These are phyloP conservation scores for Chamaecyparis obtusa DNA, from an alignment of 75 land plant species.

Conservation along the genomic window DNA sequence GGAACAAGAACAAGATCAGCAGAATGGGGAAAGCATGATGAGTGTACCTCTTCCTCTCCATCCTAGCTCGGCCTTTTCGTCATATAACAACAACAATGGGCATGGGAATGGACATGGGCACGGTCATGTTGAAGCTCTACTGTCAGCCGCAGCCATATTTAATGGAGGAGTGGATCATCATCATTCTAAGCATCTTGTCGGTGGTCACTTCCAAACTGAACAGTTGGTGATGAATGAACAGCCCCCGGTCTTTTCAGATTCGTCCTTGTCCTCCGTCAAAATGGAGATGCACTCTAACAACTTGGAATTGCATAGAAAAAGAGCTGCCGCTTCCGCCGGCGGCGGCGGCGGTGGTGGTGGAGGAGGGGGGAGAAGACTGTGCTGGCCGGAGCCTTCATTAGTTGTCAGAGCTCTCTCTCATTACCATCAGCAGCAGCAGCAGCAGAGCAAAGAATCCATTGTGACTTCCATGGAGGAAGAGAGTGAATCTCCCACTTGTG, in stretches of 20 bases:
- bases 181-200: slow-evolving; percentile 7
- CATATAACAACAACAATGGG: not conserved
- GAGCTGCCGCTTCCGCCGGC: not conserved
- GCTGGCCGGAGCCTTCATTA: slow-evolving; percentile 1
- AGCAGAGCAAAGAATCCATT: not conserved
- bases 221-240: slow-evolving; percentile 7
- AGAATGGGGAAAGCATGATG: not conserved
- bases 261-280: slow-evolving; percentile 13
- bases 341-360: not conserved
- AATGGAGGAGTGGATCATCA: not conserved
- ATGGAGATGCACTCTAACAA: not conserved
- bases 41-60: not conserved
- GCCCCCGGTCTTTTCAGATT: slow-evolving; percentile 4
- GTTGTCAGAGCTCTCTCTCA: not conserved
- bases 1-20: not conserved
- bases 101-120: no score
- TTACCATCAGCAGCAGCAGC: not conserved
- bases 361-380: not conserved
- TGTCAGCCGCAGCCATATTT: not conserved
- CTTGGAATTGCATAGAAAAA: not conserved
- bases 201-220: slow-evolving; percentile 10
- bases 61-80: not conserved
- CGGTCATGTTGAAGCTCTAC: not conserved
- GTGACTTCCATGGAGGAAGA: not conserved
- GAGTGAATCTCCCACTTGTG: not conserved